Evolutionary conservation across 495 filamentous ascomycete genomes (phyloP), one percentile per base, ranked within the genome.

Genomic region (Cairneyella variabilis): DNA sequence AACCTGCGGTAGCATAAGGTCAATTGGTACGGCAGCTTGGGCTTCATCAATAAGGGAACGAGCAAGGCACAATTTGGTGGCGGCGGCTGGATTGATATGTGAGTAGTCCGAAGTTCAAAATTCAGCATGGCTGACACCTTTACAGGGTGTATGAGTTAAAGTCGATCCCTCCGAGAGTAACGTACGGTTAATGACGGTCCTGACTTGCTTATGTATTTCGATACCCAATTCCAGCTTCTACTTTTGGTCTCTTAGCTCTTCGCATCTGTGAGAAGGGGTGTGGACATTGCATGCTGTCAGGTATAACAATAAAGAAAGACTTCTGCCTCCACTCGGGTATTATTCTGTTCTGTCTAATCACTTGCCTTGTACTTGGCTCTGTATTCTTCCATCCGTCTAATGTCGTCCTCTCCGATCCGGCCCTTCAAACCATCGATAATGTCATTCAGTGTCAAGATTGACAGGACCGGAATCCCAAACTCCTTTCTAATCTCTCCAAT

Each of bases 401-500:
- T 72, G 54, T 96, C 87, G 5, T 76, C 74, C 45, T 83, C 76
- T 23, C 69, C 67, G 34, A 69, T 73, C 18, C 72, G 59, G 3
- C 66, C 68, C 61, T 71, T 79, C 60, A 83, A 64, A 14, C 80
- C 84, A 53, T 79, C 82, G 64, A 97, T 86, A 63, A 97, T 75
- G 66, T 97, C 90, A 58, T 89, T 78, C 54, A 97, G 72, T 16
- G 75, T 82, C 48, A 83, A 57, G 21, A 83, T 81, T 23, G 78
- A 61, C 48, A 79, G 59, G 43, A 83, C 76, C 14, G 78, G 76
- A 40, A 83, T 71, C 12, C 71, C 68, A 53, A 77, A 77, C 66
- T 92, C 83, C 64, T 81, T 83, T 66, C 83, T 77, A 10, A 95
- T 81, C 75, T 89, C 83, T 21, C 88, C 89, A 60, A 96, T 87